Evolutionary conservation across 305 asterid genomes (phyloP), one percentile per base, ranked within the genome.

Genomic region (Euphrasia arctica): DNA sequence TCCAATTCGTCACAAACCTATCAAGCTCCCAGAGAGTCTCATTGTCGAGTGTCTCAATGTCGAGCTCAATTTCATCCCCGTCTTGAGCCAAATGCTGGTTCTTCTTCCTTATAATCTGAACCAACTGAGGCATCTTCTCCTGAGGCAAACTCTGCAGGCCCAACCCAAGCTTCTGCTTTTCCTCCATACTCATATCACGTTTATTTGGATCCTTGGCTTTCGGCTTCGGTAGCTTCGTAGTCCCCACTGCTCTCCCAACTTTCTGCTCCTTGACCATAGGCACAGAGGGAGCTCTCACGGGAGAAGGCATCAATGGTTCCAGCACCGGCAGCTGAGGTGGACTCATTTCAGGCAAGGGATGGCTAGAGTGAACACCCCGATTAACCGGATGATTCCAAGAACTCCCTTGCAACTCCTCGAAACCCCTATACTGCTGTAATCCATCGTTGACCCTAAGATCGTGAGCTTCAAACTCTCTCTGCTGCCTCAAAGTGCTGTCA

Each of bases 21-120:
- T 94, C 99, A 45, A 94, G 96, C 59, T 90, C 99, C 99, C 97
- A 94, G 0, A 94, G 93, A 0, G 99, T 94, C 68, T 90, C 99
- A 0, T 90, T 86, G 50, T 94, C 99, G 1, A 94, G 95, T 39
- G 95, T 90, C 77, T 93, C 97, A 25, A 94, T 90, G 73, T 94
- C 99, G 0, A 94, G 96, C 88, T 90, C 99, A 69, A 94, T 94
- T 70, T 94, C 99, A 69, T 94, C 99, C 0, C 97, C 99, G 22
- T 94, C 97, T 78, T 90, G 95, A 0, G 95, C 95, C 78, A 94
- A 79, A 58, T 82, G 95, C 51, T 78, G 88, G 57, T 88, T 90
- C 67, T 97, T 82, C 82, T 94, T 94, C 80, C 87, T 72, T 55
- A 93, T 83, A 66, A 94, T 90, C 77, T 80, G 88, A 10, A 94